phyloP scores from a whole-genome alignment of 2,329 filamentous ascomycete genomes.

The Apiospora aurea region DNA sequence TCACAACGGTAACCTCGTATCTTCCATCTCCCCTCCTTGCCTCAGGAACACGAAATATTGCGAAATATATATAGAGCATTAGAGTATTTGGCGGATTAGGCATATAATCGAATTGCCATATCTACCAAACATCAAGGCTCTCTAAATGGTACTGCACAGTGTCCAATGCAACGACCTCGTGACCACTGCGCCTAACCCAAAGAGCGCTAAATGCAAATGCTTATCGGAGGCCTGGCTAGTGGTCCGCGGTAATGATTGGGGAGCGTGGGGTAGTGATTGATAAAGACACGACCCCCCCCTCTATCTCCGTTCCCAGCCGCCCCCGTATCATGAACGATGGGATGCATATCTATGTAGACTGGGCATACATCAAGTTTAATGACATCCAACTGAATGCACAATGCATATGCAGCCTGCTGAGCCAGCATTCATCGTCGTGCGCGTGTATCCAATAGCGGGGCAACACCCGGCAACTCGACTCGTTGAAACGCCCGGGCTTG shows the following conservation, averaged over 20 bases:
- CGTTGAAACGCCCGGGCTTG: constrained; percentile 7
- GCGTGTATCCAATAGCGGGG: constrained; percentile 8
- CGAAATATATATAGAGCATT: not conserved
- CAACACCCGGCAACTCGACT: not conserved
- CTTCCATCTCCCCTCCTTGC: no score
- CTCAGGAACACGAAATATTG: no score
- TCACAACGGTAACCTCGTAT: not conserved
- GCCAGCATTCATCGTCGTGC: not conserved
- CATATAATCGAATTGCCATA: not conserved
- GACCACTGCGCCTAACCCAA: not conserved
- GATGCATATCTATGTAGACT: not conserved
- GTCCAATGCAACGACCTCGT: not conserved
- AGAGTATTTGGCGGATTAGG: not conserved
- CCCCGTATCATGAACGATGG: not conserved
- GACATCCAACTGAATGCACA: not conserved
- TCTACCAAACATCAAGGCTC: not conserved
- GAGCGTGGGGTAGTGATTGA: constrained; percentile 13
- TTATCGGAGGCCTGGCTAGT: constrained; percentile 1
- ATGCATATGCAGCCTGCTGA: constrained; percentile 10
- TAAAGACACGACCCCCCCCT: constrained; percentile 2
- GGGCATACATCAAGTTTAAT: not conserved
- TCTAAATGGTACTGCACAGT: not conserved
- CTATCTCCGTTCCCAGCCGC: not conserved
- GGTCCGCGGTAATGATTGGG: not conserved
- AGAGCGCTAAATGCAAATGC: not conserved